A percentile compares a stretch with the other conserved stretches of the same genome.
These are phyloP conservation scores for Mucor irregularis DNA, from an alignment of 371 early-diverging fungal species.

Conservation along the genomic window DNA sequence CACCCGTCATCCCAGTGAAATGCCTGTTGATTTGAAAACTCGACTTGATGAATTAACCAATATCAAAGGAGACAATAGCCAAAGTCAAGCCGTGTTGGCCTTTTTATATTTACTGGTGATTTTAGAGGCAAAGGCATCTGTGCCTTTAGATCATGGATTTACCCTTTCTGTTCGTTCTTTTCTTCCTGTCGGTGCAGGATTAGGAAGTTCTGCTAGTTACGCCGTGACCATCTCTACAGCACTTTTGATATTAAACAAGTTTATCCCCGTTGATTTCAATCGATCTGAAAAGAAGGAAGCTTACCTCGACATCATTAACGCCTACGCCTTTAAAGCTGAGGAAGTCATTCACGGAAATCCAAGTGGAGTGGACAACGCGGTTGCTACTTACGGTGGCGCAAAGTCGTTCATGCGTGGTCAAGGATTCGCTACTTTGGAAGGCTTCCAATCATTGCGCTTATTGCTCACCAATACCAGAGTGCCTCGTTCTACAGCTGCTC, in stretches of 20 bases:
- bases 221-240: conserved; percentile 80
- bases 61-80: conserved; percentile 11
- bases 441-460: conserved; percentile 70
- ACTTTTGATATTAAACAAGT: conserved; percentile 59
- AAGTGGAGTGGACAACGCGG: conserved; percentile 93
- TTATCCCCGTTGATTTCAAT: conserved; percentile 29
- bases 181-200: conserved; percentile 94
- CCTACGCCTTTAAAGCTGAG: conserved; percentile 89
- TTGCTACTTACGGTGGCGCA: conserved; percentile 82
- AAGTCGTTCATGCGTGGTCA: conserved; percentile 57
- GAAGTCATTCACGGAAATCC: conserved; percentile 95
- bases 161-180: conserved; percentile 69
- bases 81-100: conserved; percentile 39
- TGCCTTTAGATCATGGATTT: conserved; percentile 40
- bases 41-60: conserved; percentile 19
- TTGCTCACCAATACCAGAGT: conserved; percentile 86
- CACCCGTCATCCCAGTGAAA: conserved; percentile 38
- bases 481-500: conserved; percentile 83
- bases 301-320: conserved; percentile 64
- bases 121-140: conserved; percentile 20
- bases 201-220: conserved; percentile 95
- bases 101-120: conserved; percentile 45
- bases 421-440: conserved; percentile 41
- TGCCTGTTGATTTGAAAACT: conserved; percentile 28
- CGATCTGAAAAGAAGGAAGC: conserved; percentile 7